Evolutionary conservation across 2,329 filamentous ascomycete genomes (phyloP).

Genomic region (Bipolaris oryzae): DNA sequence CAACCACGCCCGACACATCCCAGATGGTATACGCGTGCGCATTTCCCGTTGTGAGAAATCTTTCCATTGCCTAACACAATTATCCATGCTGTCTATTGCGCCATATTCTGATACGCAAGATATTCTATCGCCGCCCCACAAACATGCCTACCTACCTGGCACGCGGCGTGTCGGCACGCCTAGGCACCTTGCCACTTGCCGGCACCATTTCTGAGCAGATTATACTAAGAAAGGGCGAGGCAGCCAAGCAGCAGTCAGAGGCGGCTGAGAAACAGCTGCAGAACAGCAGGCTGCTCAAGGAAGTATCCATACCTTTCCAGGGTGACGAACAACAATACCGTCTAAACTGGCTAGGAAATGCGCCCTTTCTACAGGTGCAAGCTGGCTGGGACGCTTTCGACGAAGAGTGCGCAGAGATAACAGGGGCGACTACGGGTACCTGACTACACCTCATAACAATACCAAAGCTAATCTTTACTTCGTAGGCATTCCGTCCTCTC

Average conservation of each 20-base stretch:
- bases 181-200: slow-evolving; percentile 34
- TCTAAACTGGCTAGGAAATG: slow-evolving; percentile 39
- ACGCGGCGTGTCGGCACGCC: slow-evolving; percentile 31
- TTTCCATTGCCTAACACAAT: not conserved
- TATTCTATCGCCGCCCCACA: not conserved
- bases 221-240: slow-evolving; percentile 27
- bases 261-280: slow-evolving; percentile 28
- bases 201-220: slow-evolving; percentile 35
- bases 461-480: not conserved
- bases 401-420: not conserved
- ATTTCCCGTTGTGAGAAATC: not conserved
- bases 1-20: slow-evolving; percentile 5
- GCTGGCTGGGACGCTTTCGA: slow-evolving; percentile 6
- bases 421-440: not conserved
- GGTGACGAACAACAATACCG: slow-evolving; percentile 29
- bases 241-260: slow-evolving; percentile 28
- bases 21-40: not conserved
- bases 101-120: not conserved
- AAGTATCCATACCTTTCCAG: slow-evolving; percentile 34
- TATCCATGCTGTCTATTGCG: not conserved
- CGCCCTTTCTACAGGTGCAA: slow-evolving; percentile 44
- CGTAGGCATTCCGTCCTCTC: not conserved
- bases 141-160: slow-evolving; percentile 44
- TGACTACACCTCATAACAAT: not conserved
- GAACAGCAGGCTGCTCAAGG: slow-evolving; percentile 27